Percentiles rank a stretch among this genome's conserved stretches.
Evolutionary conservation across 768 basidiomycete genomes (phyloP).

Genomic region (Leucogyrophana mollusca): DNA sequence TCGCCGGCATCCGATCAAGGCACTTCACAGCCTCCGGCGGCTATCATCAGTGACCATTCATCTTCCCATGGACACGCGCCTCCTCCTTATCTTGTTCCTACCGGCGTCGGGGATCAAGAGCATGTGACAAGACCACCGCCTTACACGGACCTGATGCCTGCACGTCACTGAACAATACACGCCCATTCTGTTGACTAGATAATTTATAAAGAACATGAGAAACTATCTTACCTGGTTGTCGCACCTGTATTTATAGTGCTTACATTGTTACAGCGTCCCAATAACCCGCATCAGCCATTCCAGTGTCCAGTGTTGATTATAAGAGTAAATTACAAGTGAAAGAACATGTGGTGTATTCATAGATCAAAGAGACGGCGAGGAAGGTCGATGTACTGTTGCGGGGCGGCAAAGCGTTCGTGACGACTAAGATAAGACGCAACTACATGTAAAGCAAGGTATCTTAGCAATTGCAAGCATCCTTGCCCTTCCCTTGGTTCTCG

Average conservation of each 20-base stretch:
- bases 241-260: constrained; percentile 6
- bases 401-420: constrained; percentile 1
- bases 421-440: constrained; percentile 12
- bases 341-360: constrained; percentile 17
- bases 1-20: constrained; percentile 25
- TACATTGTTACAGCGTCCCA: too few relatives aligned
- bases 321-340: constrained; percentile 26
- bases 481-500: constrained; percentile 61
- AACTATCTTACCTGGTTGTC: too few relatives aligned
- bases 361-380: constrained; percentile 15
- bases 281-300: constrained; percentile 2
- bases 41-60: constrained; percentile 31
- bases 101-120: constrained; percentile 46
- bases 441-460: constrained; percentile 12
- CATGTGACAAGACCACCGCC: constrained; percentile 59
- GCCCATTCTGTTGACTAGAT: neutral
- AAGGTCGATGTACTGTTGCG: neutral
- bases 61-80: constrained; percentile 61
- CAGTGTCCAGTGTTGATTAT: constrained; percentile 20
- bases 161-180: constrained; percentile 11
- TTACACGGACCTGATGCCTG: constrained; percentile 50
- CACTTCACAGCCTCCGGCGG: constrained; percentile 31
- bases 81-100: constrained; percentile 72
- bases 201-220: too few relatives aligned
- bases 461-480: constrained; percentile 84